These are phyloP conservation scores for Ulmus americana DNA, from an alignment of 331 rosid species.

Conservation along the genomic window DNA sequence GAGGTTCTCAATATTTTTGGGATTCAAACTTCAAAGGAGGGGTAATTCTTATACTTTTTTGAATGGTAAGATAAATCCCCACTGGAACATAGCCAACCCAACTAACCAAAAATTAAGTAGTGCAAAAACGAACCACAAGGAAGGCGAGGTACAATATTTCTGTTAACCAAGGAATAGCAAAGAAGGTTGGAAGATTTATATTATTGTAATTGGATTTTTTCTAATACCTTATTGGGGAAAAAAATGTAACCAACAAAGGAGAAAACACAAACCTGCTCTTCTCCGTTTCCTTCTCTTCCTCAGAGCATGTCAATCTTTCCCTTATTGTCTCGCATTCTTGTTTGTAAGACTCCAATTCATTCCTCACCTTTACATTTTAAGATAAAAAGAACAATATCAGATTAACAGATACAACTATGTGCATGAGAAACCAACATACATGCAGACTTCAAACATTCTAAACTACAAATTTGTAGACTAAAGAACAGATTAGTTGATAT, in stretches of 20 bases:
- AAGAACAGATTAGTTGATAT: not conserved
- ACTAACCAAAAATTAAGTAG: too few species aligned
- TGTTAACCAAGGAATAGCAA: too few species aligned
- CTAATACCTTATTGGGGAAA: too few species aligned
- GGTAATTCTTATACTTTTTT: too few species aligned
- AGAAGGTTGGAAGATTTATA: too few species aligned
- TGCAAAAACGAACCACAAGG: too few species aligned
- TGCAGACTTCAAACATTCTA: conserved; percentile 1
- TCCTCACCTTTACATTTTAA: conserved; percentile 45
- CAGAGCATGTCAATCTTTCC: conserved; percentile 33
- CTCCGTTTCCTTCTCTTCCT: conserved; percentile 31
- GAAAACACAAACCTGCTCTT: conserved; percentile 47
- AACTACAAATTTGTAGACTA: not conserved
- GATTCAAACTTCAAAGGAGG: too few species aligned
- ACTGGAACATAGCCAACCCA: too few species aligned
- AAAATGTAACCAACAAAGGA: not conserved
- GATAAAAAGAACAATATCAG: conserved; percentile 17
- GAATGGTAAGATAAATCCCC: too few species aligned
- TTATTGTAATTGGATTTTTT: too few species aligned
- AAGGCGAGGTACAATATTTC: too few species aligned
- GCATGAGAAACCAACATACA: not conserved
- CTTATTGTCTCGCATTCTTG: conserved; percentile 48
- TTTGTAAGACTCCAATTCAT: conserved; percentile 47
- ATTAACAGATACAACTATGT: conserved; percentile 8
- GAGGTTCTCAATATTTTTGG: too few species aligned